Conservation (phyloP, 169 alveolate genomes). For the Theileria orientalis region DNA sequence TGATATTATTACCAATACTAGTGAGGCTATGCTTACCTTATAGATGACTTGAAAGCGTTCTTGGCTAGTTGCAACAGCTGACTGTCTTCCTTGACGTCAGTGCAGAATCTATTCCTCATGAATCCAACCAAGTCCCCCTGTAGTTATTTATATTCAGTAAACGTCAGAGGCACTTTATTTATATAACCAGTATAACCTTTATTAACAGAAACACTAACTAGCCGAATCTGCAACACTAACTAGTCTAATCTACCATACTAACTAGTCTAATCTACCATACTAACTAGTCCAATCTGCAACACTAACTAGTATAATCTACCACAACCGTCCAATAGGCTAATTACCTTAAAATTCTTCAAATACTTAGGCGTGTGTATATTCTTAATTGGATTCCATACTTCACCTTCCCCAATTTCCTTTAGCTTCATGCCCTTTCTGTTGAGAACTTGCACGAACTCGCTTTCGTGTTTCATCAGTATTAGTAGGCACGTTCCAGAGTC, state of each 20-base stretch:
- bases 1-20: background rate
- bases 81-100: conserved; percentile 21
- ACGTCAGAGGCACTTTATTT: background rate
- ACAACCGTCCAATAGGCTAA: background rate
- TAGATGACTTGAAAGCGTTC: conserved; percentile 47
- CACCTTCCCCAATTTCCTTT: conserved; percentile 40
- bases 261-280: too few relatives aligned
- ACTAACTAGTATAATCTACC: too few relatives aligned
- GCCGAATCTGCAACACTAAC: too few relatives aligned
- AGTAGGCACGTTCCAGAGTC: conserved; percentile 69
- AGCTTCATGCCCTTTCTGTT: conserved; percentile 44
- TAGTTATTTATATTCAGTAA: background rate
- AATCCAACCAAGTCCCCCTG: conserved; percentile 46
- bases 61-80: conserved; percentile 25
- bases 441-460: conserved; percentile 28
- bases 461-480: conserved; percentile 61
- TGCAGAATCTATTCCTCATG: conserved; percentile 53
- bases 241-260: too few relatives aligned
- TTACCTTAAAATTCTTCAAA: conserved; percentile 47
- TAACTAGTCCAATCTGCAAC: too few relatives aligned
- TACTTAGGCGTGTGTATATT: conserved; percentile 42
- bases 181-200: too few relatives aligned
- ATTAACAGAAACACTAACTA: too few relatives aligned
- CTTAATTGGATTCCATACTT: conserved; percentile 55
- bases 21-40: conserved; percentile 39